Evolutionary conservation across 371 early-diverging fungal genomes (phyloP), one percentile per base, ranked within the genome.

Genomic region (Mortierella polycephala): DNA sequence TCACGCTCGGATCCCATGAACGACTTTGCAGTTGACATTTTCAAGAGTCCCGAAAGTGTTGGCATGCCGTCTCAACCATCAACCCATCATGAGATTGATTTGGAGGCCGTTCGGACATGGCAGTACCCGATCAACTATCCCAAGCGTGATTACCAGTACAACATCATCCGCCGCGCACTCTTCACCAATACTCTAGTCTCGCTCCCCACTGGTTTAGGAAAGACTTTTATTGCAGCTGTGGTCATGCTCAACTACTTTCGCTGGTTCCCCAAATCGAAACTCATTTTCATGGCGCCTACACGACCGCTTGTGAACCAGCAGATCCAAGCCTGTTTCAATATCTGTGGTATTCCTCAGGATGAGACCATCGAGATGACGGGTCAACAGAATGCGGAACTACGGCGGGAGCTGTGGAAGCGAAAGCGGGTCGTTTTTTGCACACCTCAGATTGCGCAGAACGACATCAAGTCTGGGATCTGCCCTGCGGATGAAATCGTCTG

Each of bases 191-290:
- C 96, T 3, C 82, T 98, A 21, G 97, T 97, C 0, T 92, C 95
- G 5, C 85, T 98, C 20, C 95, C 95, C 0, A 95, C 95, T 0
- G 95, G 98, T 47, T 85, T 97, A 56, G 98, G 98, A 40, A 98
- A 98, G 77, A 98, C 98, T 0, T 93, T 97, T 69, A 95, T 98
- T 72, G 98, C 98, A 0, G 96, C 96, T 0, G 98, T 98, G 0
- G 94, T 97, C 11, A 97, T 98, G 96, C 93, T 83, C 58, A 97
- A 97, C 76, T 95, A 90, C 71, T 94, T 87, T 74, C 92, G 96
- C 5, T 98, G 98, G 98, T 97, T 98, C 74, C 97, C 98, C 0
- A 75, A 91, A 42, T 87, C 92, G 5, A 91, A 94, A 60, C 89
- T 96, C 16, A 84, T 98, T n/a, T 98, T 98, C 67, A 90, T 96